Conservation (phyloP, 106 monocot genomes). For the Acanthochlamys bracteata region DNA sequence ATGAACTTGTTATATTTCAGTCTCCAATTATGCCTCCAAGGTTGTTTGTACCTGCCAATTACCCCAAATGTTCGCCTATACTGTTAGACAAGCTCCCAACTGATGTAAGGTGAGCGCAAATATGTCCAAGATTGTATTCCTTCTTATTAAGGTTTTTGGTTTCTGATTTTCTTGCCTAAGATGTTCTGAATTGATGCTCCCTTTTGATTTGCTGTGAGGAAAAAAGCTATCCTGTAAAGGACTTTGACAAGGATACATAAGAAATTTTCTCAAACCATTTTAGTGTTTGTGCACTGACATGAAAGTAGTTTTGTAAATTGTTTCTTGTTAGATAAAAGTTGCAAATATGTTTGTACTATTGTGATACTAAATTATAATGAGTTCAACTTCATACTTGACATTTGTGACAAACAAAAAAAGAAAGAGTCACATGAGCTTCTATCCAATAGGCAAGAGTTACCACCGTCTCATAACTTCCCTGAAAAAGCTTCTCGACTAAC, state of each 20-base stretch:
- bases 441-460: too few relatives aligned
- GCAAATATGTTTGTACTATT: too few relatives aligned
- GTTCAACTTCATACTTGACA: too few relatives aligned
- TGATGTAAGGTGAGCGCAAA: conserved; percentile 18
- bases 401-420: too few relatives aligned
- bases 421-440: too few relatives aligned
- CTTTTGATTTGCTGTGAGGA: neutral
- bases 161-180: neutral
- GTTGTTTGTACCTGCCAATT: conserved; percentile 39
- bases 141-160: neutral
- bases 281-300: too few relatives aligned
- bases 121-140: neutral
- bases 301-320: too few relatives aligned
- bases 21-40: conserved; percentile 32
- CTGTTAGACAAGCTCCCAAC: conserved; percentile 31
- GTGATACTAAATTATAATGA: too few relatives aligned
- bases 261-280: too few relatives aligned
- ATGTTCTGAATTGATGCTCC: neutral
- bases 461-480: too few relatives aligned
- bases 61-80: conserved; percentile 32
- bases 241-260: neutral
- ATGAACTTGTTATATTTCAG: conserved; percentile 19
- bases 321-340: too few relatives aligned
- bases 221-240: neutral
- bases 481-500: too few relatives aligned